Conservation (phyloP, 148 eudicot species). For the Fallopia convolvulus region DNA sequence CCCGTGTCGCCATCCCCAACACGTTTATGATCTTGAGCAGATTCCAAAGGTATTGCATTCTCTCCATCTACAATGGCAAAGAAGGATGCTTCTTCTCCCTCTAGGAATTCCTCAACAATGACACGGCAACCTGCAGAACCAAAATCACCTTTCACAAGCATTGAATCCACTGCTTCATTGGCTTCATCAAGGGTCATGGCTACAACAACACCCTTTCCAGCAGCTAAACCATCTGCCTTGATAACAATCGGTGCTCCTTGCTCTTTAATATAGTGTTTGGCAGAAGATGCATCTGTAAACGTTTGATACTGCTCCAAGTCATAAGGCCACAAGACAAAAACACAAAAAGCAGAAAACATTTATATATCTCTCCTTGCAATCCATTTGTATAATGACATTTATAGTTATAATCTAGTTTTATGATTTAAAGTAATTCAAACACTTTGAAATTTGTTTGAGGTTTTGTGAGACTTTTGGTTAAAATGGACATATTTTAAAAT, state of each 20-base stretch:
- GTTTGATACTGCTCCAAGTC: constrained; percentile 68
- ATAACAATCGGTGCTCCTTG: constrained; percentile 89
- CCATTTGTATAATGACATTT: too few species aligned
- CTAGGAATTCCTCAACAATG: constrained; percentile 75
- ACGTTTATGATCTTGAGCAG: constrained; percentile 96
- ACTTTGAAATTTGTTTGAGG: too few species aligned
- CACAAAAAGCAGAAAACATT: background rate
- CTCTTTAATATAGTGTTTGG: constrained; percentile 67
- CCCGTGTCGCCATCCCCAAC: constrained; percentile 92
- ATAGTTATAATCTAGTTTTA: too few species aligned
- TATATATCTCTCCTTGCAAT: background rate
- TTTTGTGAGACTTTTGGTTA: too few species aligned
- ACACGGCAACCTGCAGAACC: constrained; percentile 83
- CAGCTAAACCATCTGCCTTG: constrained; percentile 93
- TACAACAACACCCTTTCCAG: constrained; percentile 93
- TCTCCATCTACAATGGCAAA: constrained; percentile 94
- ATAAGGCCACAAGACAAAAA: constrained; percentile 4
- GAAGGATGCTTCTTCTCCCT: constrained; percentile 94
- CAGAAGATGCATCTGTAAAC: constrained; percentile 65
- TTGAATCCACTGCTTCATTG: constrained; percentile 75
- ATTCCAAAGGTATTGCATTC: constrained; percentile 78
- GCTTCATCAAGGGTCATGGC: constrained; percentile 81
- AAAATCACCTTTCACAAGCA: constrained; percentile 64
- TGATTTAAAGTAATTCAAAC: too few species aligned
- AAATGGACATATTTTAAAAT: too few species aligned